phyloP scores from a whole-genome alignment of 805 yeast genomes.

The Saccharomyces kudriavzevii region DNA sequence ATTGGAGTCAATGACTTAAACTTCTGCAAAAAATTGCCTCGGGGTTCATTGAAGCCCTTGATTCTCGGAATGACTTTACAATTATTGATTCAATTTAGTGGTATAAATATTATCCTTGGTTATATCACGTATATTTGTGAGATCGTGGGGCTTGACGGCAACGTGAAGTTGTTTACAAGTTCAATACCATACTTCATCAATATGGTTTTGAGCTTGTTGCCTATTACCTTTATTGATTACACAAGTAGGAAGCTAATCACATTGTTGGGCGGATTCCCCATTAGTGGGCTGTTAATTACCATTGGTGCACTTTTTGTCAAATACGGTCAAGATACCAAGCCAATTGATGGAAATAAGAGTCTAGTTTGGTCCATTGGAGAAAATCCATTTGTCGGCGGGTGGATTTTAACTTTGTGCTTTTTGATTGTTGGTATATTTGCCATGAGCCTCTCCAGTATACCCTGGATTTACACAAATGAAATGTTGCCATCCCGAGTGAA shows the following conservation, averaged over 20 bases:
- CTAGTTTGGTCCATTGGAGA: constrained; percentile 34
- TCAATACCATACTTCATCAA: constrained; percentile 36
- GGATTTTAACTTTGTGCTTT: constrained; percentile 37
- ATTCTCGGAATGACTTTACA: constrained; percentile 33
- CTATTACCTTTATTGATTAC: constrained; percentile 36
- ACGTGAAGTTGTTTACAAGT: constrained; percentile 29
- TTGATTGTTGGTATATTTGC: constrained; percentile 41
- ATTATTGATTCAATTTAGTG: constrained; percentile 38
- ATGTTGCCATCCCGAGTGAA: constrained; percentile 39
- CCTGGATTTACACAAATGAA: constrained; percentile 46
- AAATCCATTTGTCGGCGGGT: constrained; percentile 34
- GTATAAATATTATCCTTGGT: constrained; percentile 37
- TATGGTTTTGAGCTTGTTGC: constrained; percentile 37
- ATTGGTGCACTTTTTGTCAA: constrained; percentile 33
- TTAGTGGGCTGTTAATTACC: constrained; percentile 31
- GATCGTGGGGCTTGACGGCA: constrained; percentile 37
- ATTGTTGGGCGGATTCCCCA: constrained; percentile 35
- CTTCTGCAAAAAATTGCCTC: background rate
- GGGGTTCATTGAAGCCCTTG: background rate
- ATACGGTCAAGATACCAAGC: constrained; percentile 30
- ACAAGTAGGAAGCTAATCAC: constrained; percentile 41
- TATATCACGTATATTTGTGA: constrained; percentile 41
- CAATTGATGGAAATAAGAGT: constrained; percentile 29
- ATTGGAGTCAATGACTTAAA: background rate
- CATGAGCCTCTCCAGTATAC: constrained; percentile 38